Percentiles rank a stretch among this genome's conserved stretches.
Conservation (phyloP, 345 rosid genomes). For the Eucalyptus rudis region DNA sequence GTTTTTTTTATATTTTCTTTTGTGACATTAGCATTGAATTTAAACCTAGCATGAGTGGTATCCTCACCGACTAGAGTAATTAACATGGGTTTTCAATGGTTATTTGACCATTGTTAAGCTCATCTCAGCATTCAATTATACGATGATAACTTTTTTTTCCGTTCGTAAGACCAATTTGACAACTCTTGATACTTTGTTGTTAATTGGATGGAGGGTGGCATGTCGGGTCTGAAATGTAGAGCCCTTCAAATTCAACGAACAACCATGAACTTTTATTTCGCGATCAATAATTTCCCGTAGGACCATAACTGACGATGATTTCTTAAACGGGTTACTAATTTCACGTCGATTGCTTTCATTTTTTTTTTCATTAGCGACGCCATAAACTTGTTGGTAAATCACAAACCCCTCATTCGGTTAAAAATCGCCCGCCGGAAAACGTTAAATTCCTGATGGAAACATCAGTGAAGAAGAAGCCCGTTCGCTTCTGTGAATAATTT, state of each 20-base stretch:
- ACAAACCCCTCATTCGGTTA: neutral
- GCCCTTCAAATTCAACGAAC: neutral
- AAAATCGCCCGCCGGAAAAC: neutral
- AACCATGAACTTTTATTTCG: neutral
- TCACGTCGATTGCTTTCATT: neutral
- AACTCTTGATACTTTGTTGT: neutral
- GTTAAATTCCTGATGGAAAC: neutral
- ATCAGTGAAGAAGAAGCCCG: neutral
- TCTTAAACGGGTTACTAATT: neutral
- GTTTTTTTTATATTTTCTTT: rapidly evolving
- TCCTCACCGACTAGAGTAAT: neutral
- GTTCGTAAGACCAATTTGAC: neutral
- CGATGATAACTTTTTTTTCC: neutral
- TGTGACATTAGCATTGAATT: no score
- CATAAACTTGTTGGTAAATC: neutral
- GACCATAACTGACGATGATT: neutral
- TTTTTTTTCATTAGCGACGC: neutral
- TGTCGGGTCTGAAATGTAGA: rapidly evolving
- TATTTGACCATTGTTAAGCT: neutral
- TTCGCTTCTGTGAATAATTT: neutral
- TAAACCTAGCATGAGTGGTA: neutral
- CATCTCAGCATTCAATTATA: neutral
- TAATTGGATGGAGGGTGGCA: neutral
- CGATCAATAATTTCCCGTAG: neutral
- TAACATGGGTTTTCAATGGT: neutral